These are phyloP conservation scores for Cydonia oblonga DNA, from an alignment of 331 rosid species.

Conservation along the genomic window DNA sequence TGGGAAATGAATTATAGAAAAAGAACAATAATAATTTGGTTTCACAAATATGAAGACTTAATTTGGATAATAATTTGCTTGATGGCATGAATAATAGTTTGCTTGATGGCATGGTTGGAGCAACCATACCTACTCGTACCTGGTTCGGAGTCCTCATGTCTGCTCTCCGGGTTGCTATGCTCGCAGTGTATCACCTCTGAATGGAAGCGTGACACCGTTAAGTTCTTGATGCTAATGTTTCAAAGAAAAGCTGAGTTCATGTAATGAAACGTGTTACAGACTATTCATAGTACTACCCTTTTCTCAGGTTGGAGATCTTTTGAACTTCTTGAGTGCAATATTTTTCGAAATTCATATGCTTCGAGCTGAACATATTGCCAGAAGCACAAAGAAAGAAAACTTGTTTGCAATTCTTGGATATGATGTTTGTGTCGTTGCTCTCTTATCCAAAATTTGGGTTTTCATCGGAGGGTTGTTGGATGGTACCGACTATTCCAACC, in stretches of 20 bases:
- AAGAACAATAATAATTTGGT: background rate
- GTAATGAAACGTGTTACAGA: too few relatives aligned
- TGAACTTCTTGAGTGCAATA: slow-evolving; percentile 22
- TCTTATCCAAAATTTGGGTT: slow-evolving; percentile 15
- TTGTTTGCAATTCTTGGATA: slow-evolving; percentile 19
- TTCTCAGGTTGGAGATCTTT: slow-evolving; percentile 24
- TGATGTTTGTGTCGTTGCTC: slow-evolving; percentile 14
- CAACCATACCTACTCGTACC: slow-evolving; percentile 11
- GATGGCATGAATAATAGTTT: slow-evolving; percentile 32
- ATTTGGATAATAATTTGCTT: background rate
- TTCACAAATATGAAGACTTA: background rate
- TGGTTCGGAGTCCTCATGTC: slow-evolving; percentile 24
- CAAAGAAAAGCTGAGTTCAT: too few relatives aligned
- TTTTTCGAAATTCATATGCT: slow-evolving; percentile 24
- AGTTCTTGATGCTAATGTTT: background rate
- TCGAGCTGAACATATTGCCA: slow-evolving; percentile 20
- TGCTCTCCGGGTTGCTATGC: slow-evolving; percentile 13
- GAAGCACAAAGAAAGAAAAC: slow-evolving; percentile 15
- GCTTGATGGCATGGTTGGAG: slow-evolving; percentile 24
- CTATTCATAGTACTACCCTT: background rate
- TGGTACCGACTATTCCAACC: background rate
- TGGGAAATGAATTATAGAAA: background rate
- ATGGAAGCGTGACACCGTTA: background rate
- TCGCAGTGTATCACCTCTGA: slow-evolving; percentile 23
- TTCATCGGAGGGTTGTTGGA: slow-evolving; percentile 17